phyloP scores from a whole-genome alignment of 805 yeast genomes.

The Priceomyces castillae region DNA sequence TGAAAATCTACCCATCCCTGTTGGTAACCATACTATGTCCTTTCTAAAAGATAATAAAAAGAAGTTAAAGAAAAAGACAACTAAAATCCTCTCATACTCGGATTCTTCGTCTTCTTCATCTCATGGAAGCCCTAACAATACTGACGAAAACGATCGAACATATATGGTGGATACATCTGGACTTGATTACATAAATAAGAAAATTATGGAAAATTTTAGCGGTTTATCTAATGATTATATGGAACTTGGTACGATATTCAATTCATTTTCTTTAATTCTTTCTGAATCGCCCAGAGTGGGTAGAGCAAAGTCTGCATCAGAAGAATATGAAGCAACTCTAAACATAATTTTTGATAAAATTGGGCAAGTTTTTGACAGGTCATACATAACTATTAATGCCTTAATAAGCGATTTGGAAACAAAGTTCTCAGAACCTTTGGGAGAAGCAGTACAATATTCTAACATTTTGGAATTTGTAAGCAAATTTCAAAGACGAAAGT shows the following conservation, averaged over 20 bases:
- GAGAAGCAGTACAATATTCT: slow-evolving; percentile 68
- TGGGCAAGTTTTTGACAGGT: slow-evolving; percentile 82
- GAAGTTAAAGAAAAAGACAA: slow-evolving; percentile 24
- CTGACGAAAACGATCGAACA: background rate
- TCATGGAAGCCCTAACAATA: background rate
- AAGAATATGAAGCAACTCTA: slow-evolving; percentile 27
- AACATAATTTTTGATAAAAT: slow-evolving; percentile 60
- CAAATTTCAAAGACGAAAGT: slow-evolving; percentile 51
- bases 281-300: slow-evolving; percentile 27
- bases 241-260: slow-evolving; percentile 64
- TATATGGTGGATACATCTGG: slow-evolving; percentile 33
- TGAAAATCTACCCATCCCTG: slow-evolving; percentile 32
- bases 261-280: slow-evolving; percentile 51
- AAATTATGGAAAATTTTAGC: slow-evolving; percentile 51
- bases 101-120: slow-evolving; percentile 1
- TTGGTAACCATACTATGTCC: slow-evolving; percentile 25
- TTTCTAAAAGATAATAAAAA: slow-evolving; percentile 32
- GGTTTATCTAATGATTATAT: slow-evolving; percentile 65
- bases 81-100: slow-evolving; percentile 8
- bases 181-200: slow-evolving; percentile 56
- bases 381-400: slow-evolving; percentile 49
- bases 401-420: slow-evolving; percentile 53
- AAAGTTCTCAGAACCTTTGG: slow-evolving; percentile 64
- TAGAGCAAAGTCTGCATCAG: slow-evolving; percentile 16
- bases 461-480: slow-evolving; percentile 55